Evolutionary conservation across 257 asterid species (phyloP).

Genomic region (Echites panduratus): DNA sequence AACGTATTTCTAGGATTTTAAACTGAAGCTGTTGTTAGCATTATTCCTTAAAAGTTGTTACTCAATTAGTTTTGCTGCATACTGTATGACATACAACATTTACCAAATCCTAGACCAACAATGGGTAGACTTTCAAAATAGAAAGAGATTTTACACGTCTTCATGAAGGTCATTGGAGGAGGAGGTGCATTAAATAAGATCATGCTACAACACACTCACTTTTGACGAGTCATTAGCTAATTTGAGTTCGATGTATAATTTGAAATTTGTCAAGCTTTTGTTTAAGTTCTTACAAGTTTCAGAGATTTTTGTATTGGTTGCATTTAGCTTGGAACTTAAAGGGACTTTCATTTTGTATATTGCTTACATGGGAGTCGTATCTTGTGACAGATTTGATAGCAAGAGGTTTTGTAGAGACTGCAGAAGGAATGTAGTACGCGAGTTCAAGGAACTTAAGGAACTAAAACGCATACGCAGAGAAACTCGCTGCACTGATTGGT

Average conservation of each 20-base stretch:
- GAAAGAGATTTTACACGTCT: neutral
- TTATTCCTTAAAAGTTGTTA: neutral
- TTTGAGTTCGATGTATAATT: neutral
- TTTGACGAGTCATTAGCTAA: neutral
- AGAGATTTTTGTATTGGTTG: neutral
- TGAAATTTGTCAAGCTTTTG: neutral
- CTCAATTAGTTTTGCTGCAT: neutral
- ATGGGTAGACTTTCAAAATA: neutral
- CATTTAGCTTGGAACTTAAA: neutral
- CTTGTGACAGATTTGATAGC: constrained; percentile 81
- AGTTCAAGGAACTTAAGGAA: constrained; percentile 94
- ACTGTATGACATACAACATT: neutral
- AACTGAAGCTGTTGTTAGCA: constrained; percentile 1
- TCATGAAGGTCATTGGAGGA: neutral
- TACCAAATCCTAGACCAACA: too few species aligned
- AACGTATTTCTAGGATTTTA: neutral
- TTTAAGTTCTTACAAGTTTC: neutral
- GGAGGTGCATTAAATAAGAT: neutral
- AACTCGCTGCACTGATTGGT: constrained; percentile 88
- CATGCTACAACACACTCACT: neutral
- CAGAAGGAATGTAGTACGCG: constrained; percentile 94
- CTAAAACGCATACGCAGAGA: constrained; percentile 78
- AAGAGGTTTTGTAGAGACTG: constrained; percentile 98
- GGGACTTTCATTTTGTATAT: neutral
- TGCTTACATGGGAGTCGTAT: constrained; percentile 9